Base-by-base conservation (phyloP, 208 protist species). In the Crithidia bombi region DNA sequence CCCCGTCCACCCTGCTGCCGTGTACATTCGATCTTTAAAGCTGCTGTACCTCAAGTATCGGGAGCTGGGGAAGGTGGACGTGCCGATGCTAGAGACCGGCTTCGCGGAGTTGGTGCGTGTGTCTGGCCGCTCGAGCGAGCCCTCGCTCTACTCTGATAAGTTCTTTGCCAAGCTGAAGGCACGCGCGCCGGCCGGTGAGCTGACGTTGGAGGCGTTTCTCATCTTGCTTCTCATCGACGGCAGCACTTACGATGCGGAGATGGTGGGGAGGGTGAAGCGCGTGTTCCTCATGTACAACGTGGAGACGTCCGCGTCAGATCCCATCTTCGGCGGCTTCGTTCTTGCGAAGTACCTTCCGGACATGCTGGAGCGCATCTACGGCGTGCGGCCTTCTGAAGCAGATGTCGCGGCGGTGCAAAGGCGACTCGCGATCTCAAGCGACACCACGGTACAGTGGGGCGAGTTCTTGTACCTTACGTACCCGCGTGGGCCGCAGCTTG, bases 381-480 rank as follows among this genome's bases (percentile, higher is more conserved):
- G 75, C 43, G 23, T 59, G 21, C 71, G 51, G 28, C 75, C 84
- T 6, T 55, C 65, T 10, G 41, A 38, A 3, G 51, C 47, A 12
- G 86, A 87, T 19, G 38, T 85, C 10, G 59, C 41, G 15, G 55
- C 57, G 35, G 36, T 89, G 55, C 67, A 71, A 43, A 66, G 52
- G 19, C 67, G 64, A 6, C 59, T 93, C 5, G 79, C 81, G 17
- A 66, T 90, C 12, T 73, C 85, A 6, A 64, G 75, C 1, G 79
- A 75, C 2, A 89, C 87, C 70, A 91, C 83, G 36, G 54, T 96
- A 26, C 70, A 70, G 56, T 96, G 90, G 88, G 83, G 82, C 52
- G 87, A 93, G 52, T 96, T 96, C 75, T 66, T 96, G 28, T 79
- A 84, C 38, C 54, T 88, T 11, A 83, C 82, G 41, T 93, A 92